phyloP scores from a whole-genome alignment of 2,329 filamentous ascomycete species.

The Ascochyta rabiei region DNA sequence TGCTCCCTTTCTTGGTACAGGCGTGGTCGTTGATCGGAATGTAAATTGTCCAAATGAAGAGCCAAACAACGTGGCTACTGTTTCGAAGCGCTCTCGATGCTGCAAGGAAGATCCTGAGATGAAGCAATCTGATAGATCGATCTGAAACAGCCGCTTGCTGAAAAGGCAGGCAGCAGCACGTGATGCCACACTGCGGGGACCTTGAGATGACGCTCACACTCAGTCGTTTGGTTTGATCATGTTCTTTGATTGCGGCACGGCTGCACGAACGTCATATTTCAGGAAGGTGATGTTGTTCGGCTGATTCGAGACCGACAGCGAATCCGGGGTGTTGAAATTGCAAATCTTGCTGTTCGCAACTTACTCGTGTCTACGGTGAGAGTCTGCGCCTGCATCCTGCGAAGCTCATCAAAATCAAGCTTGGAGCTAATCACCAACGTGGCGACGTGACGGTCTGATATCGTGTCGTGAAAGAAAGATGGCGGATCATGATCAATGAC shows the following conservation, averaged over 20 bases:
- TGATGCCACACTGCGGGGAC: background rate
- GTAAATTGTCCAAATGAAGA: background rate
- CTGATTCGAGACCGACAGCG: background rate
- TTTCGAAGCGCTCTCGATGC: slow-evolving; percentile 4
- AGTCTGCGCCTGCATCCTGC: background rate
- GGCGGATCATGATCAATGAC: slow-evolving; percentile 2
- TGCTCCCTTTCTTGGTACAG: slow-evolving; percentile 3
- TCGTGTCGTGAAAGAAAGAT: background rate
- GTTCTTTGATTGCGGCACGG: slow-evolving; percentile 1
- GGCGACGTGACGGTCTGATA: background rate
- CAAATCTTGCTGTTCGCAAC: background rate
- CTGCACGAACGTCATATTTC: background rate
- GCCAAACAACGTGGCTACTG: slow-evolving; percentile 3
- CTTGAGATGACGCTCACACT: slow-evolving; percentile 1
- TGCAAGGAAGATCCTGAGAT: slow-evolving; percentile 12
- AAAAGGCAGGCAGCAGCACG: background rate
- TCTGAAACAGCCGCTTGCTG: slow-evolving; percentile 9
- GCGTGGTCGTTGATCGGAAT: slow-evolving; percentile 9
- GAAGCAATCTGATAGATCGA: slow-evolving; percentile 5
- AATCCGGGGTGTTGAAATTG: slow-evolving; percentile 5
- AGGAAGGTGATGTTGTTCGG: background rate
- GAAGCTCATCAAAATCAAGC: background rate
- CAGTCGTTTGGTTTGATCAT: slow-evolving; percentile 1
- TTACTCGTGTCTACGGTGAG: background rate
- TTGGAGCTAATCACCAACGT: background rate